Base-by-base conservation (phyloP, 2,329 filamentous ascomycete genomes). In the Thielaviopsis euricoi region DNA sequence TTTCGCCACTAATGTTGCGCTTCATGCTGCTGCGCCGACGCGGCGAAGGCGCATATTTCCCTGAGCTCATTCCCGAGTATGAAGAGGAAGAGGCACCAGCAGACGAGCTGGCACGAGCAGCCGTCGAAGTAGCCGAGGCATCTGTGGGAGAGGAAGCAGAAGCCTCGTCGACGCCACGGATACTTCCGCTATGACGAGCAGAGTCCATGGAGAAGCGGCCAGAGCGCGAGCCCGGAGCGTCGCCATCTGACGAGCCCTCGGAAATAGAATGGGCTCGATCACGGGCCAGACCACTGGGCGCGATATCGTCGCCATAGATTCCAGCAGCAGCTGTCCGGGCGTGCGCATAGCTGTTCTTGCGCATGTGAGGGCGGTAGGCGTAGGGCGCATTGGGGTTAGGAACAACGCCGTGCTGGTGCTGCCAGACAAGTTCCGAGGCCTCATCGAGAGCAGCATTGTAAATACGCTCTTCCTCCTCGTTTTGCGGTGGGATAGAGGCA, bases 381-480 rank as follows among this genome's bases (percentile, higher is more conserved):
- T 82, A 85, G 10, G 84, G 80, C 1, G 81, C 79, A 50, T 81
- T 77, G 2, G 85, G 83, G 61, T 77, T 73, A 1, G 72, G 68
- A 60, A 73, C 71, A 58, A 75, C 69, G 53, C 64, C 66, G 63
- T 88, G 78, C 66, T 85, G 76, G 66, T 91, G 87, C 65, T 83
- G 81, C 78, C 81, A 89, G 50, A 91, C 87, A 52, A 91, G 74
- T 67, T 90, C 85, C 1, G 85, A 83, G 12, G 87, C 87, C 68
- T 91, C 87, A 60, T 88, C 75, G 61, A 87, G 81, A 29, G 87
- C 87, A 48, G 84, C 83, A 13, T 79, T 73, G 67, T 87, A 85
- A 53, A 90, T 68, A 51, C 78, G 79, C 60, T 74, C 68, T 60
- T 85, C 82, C 21, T 84, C 81, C 1, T 81, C 76, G 26, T 74